Base-by-base conservation (phyloP, 495 filamentous ascomycete species). In the Neurospora sp. region DNA sequence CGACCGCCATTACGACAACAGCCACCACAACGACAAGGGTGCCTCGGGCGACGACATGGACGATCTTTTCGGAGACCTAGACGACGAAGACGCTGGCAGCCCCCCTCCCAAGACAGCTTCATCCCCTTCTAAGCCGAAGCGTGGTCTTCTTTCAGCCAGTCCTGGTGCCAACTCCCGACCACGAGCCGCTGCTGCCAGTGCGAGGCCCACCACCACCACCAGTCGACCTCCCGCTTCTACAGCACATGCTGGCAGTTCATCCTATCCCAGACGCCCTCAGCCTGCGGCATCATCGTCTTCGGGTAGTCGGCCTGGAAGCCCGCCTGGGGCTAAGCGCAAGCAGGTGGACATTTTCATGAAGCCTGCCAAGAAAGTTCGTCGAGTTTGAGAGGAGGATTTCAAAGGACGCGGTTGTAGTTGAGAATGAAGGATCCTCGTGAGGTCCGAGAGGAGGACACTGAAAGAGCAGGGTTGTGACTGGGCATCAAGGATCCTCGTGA, bases 261-360 rank as follows among this genome's bases (percentile, higher is more conserved):
- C 66, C 31, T 70, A 12, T 18, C 69, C n/a, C 44, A 23, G 7
- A 42, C 72, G 39, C 54, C 39, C 40, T 69, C 39, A n/a, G 42
- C 59, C 70, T 35, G 35, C 54, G 74, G 54, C 20, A 9, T 62
- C 48, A 59, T 38, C 73, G 41, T 27, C 70, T 54, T 23, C 62
- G 35, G 16, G 23, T 72, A 42, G 41, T 66, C 23, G 69, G 1
- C 12, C 54, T 16, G 27, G 12, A 9, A 66, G 54, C 27, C 27
- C 27, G 14, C 14, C 54, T 66, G 54, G 54, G 41, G 12, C 62
- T 46, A 81, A 82, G 71, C 75, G 79, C 69, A 83, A 81, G 69
- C 69, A 76, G 5, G 77, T 77, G 11, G 78, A 79, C 74, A 59
- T 82, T 10, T 84, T 84, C 48, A 82, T 83, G 80, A 72, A 73